phyloP scores from a whole-genome alignment of 805 yeast species.

The Pichia kluyveri region DNA sequence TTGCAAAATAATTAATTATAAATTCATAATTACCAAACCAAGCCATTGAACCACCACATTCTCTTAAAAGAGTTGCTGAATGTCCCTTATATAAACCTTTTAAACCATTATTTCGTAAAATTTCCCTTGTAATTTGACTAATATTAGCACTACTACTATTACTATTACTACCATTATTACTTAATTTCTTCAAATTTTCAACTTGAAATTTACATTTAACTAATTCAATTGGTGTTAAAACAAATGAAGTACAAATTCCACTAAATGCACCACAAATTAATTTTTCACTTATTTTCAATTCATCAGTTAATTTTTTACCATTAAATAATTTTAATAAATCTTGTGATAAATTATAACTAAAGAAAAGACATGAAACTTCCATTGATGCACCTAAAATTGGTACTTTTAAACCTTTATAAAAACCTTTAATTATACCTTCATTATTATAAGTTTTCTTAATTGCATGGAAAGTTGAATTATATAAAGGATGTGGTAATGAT shows the following conservation, averaged over 20 bases:
- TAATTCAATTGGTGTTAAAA: conserved; percentile 86
- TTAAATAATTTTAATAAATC: conserved; percentile 24
- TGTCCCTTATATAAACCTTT: conserved; percentile 85
- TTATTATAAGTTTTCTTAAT: conserved; percentile 47
- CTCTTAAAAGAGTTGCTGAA: conserved; percentile 70
- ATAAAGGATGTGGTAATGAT: conserved; percentile 42
- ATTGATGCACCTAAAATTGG: conserved; percentile 88
- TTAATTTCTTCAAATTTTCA: conserved; percentile 26
- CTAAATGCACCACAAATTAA: conserved; percentile 70
- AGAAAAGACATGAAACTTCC: conserved; percentile 76
- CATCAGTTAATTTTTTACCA: conserved; percentile 12
- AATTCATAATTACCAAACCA: conserved; percentile 91
- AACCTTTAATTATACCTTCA: conserved; percentile 67
- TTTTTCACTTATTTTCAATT: conserved; percentile 20
- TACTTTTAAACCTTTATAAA: conserved; percentile 70
- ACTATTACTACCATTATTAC: too few relatives aligned
- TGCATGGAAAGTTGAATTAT: conserved; percentile 56
- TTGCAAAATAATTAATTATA: conserved; percentile 28
- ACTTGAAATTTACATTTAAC: conserved; percentile 87
- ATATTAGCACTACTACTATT: too few relatives aligned
- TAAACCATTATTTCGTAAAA: conserved; percentile 44
- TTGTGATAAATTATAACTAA: conserved; percentile 47
- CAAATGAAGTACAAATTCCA: conserved; percentile 74
- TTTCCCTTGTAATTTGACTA: conserved; percentile 29
- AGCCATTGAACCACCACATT: conserved; percentile 81